Base-by-base conservation (phyloP, 2,329 filamentous ascomycete genomes). In the Calonectria naviculata region DNA sequence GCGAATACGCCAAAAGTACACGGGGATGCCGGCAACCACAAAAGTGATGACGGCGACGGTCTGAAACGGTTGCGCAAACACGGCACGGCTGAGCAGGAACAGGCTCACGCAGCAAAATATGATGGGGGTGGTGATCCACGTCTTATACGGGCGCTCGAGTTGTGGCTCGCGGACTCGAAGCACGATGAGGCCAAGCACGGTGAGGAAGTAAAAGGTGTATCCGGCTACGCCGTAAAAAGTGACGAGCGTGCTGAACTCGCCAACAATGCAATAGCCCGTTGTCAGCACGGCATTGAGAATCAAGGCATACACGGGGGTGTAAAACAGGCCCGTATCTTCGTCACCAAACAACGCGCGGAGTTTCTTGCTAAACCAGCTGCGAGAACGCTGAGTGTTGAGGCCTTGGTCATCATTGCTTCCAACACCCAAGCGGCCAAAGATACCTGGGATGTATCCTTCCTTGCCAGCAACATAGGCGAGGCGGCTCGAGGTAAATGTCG, bases 171-270 rank as follows among this genome's bases (percentile, higher is more conserved):
- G 90, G 34, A 98, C 94, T 34, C 97, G 89, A 72, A 99, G 87
- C 64, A 99, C 90, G 73, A 99, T 98, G 60, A 99, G 88, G 0
- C 97, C 97, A 0, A 99, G 89, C 0, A 99, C 97, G 0, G 96
- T 97, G 67, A 97, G 86, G 83, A 99, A 99, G 85, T 99, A 99
- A 81, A 99, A 99, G 0, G 94, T 94, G 82, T 99, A 99, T 17
- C 95, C 95, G 0, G 97, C 97, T 15, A 99, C 97, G 68, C 97
- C 97, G 84, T 98, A 98, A 81, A 99, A 99, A 0, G 97, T 98
- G 68, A 98, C 89, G 2, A 99, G 89, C 0, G 96, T 98, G 64
- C 91, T 89, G 81, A 99, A 98, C 81, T 98, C 95, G 83, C 97
- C 97, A 6, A 97, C 91, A 2, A 93, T 79, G 72, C 98, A 92